These are phyloP conservation scores for Rhodotorula graminis DNA, from an alignment of 768 basidiomycete genomes.

Conservation along the genomic window DNA sequence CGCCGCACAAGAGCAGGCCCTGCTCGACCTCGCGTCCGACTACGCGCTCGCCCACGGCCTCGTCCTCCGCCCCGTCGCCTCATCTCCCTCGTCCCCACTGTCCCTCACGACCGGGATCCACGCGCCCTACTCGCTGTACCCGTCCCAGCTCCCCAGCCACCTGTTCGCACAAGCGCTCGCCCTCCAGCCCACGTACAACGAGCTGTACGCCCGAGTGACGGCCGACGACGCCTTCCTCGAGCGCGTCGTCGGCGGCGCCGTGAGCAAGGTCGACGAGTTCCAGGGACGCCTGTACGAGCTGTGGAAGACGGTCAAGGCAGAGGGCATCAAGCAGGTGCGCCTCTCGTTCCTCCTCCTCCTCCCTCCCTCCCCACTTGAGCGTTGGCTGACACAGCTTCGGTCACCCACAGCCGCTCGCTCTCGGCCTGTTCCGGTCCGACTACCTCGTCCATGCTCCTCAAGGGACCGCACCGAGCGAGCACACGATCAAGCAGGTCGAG, in stretches of 20 bases:
- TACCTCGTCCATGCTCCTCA: conserved; percentile 71
- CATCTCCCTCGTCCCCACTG: conserved; percentile 44
- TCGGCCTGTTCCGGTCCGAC: conserved; percentile 90
- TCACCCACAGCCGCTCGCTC: conserved; percentile 62
- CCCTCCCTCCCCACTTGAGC: neutral
- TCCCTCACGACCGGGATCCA: conserved; percentile 66
- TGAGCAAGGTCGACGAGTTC: conserved; percentile 78
- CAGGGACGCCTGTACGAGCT: conserved; percentile 78
- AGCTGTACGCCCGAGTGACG: conserved; percentile 76
- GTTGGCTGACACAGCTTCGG: neutral
- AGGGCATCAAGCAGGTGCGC: conserved; percentile 58
- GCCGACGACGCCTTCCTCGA: conserved; percentile 75
- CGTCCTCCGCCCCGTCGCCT: conserved; percentile 63
- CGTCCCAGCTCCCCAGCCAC: conserved; percentile 72
- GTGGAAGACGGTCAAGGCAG: conserved; percentile 70
- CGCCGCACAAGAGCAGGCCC: neutral
- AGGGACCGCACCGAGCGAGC: conserved; percentile 12
- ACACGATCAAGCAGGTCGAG: conserved; percentile 84
- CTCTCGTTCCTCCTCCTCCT: neutral
- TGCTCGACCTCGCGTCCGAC: conserved; percentile 52
- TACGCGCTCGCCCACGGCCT: conserved; percentile 81
- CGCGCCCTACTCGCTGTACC: conserved; percentile 82
- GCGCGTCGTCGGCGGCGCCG: conserved; percentile 72
- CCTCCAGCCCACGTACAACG: conserved; percentile 75
- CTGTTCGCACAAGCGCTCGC: conserved; percentile 63